These are phyloP conservation scores for Carex arenaria DNA, from an alignment of 202 grass and related monocot species.

Conservation along the genomic window DNA sequence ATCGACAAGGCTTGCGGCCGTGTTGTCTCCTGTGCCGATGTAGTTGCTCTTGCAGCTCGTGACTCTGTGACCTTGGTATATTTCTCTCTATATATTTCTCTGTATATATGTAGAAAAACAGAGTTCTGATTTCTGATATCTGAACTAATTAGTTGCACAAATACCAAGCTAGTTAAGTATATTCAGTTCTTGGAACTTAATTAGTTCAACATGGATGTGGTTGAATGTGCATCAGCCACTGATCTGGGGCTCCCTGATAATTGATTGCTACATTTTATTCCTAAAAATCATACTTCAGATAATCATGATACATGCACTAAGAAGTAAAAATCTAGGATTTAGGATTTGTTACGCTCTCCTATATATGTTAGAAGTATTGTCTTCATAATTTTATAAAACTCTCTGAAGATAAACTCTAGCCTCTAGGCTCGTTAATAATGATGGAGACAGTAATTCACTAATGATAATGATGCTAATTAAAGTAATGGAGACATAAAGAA, in stretches of 20 bases:
- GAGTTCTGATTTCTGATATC: background rate
- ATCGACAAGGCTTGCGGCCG: conserved; percentile 27
- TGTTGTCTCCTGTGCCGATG: conserved; percentile 50
- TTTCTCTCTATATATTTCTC: background rate
- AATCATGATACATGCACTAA: too few relatives aligned
- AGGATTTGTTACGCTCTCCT: too few relatives aligned
- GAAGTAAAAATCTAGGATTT: too few relatives aligned
- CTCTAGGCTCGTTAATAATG: background rate
- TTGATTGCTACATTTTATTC: too few relatives aligned
- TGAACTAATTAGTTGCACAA: background rate
- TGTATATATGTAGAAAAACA: background rate
- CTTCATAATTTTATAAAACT: too few relatives aligned
- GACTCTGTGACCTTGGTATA: conserved; percentile 41
- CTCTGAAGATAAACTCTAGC: background rate
- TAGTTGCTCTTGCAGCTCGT: conserved; percentile 39
- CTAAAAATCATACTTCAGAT: background rate
- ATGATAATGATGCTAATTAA: background rate
- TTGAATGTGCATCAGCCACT: background rate
- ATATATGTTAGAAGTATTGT: too few relatives aligned
- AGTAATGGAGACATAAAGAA: background rate
- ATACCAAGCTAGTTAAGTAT: too few relatives aligned
- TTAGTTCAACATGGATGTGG: background rate
- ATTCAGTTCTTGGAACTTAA: background rate
- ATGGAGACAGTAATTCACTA: background rate
- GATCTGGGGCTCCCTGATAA: too few relatives aligned